Conservation (phyloP, 2,329 filamentous ascomycete genomes). For the Elsinoe necatrix region DNA sequence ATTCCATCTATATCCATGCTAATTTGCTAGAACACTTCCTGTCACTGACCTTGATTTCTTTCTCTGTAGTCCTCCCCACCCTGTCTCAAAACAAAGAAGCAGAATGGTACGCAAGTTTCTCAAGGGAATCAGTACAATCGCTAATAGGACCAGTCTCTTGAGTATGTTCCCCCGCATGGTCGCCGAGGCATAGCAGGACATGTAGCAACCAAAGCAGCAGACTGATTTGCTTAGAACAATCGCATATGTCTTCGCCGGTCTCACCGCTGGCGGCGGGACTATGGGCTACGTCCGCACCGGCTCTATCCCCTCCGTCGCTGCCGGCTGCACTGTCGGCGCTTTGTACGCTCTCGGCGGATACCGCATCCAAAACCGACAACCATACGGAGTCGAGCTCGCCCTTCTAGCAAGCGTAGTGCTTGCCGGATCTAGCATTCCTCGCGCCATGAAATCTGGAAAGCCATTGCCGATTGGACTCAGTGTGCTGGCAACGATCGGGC, state of each 20-base stretch:
- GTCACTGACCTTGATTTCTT: too few species aligned
- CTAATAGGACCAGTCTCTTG: constrained; percentile 14
- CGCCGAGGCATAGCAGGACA: not conserved
- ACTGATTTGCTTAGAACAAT: constrained; percentile 32
- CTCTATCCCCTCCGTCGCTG: constrained; percentile 77
- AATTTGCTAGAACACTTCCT: not conserved
- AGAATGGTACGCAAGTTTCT: not conserved
- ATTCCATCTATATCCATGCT: not conserved
- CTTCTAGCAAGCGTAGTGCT: constrained; percentile 80
- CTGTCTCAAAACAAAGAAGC: not conserved
- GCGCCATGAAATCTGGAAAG: constrained; percentile 76
- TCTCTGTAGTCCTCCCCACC: too few species aligned
- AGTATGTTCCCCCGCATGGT: constrained; percentile 8
- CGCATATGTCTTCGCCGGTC: constrained; percentile 67
- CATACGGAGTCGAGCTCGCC: constrained; percentile 83
- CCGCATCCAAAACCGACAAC: constrained; percentile 63
- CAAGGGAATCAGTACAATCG: not conserved
- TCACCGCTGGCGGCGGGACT: constrained; percentile 80
- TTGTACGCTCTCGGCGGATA: constrained; percentile 73
- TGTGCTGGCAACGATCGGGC: constrained; percentile 66
- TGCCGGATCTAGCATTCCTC: constrained; percentile 73
- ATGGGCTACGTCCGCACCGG: constrained; percentile 78
- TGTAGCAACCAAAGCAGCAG: not conserved
- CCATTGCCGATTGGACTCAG: constrained; percentile 75
- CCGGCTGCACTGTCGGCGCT: constrained; percentile 72